Conservation (phyloP, 1,284 basidiomycete species). For the Cerioporus squamosus region DNA sequence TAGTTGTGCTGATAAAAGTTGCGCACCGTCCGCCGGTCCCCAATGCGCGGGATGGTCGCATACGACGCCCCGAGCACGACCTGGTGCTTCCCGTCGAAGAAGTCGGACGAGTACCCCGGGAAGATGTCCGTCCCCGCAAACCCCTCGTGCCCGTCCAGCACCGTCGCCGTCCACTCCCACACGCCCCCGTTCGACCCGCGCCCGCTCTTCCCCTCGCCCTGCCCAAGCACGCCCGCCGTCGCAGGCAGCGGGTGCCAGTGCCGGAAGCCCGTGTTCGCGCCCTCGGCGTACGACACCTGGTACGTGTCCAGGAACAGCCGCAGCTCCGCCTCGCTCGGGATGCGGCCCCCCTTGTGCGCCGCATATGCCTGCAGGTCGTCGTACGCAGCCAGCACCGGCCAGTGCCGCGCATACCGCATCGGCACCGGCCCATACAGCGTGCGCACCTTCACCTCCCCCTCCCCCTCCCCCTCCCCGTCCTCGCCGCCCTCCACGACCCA, state of each 20-base stretch:
- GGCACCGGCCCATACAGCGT: slow-evolving; percentile 88
- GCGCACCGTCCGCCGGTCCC: slow-evolving; percentile 74
- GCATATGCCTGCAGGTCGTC: slow-evolving; percentile 84
- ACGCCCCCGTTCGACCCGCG: slow-evolving; percentile 95
- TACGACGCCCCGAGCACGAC: slow-evolving; percentile 94
- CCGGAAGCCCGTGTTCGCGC: slow-evolving; percentile 84
- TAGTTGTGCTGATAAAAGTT: slow-evolving; percentile 89
- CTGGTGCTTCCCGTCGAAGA: slow-evolving; percentile 86
- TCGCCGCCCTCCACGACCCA: slow-evolving; percentile 64
- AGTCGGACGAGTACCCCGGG: slow-evolving; percentile 79
- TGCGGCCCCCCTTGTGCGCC: slow-evolving; percentile 82
- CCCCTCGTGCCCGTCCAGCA: slow-evolving; percentile 74
- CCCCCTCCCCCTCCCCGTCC: too few relatives aligned
- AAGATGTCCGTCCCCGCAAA: slow-evolving; percentile 80
- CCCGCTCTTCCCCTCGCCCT: too few relatives aligned
- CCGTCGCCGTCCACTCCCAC: slow-evolving; percentile 98
- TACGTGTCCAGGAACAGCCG: slow-evolving; percentile 78
- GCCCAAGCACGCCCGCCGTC: too few relatives aligned
- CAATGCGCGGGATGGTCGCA: slow-evolving; percentile 82
- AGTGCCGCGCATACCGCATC: slow-evolving; percentile 77
- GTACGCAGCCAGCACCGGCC: slow-evolving; percentile 89
- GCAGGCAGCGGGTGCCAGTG: slow-evolving; percentile 96
- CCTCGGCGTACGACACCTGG: slow-evolving; percentile 70
- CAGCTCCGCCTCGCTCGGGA: slow-evolving; percentile 92
- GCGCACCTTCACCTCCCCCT: slow-evolving; percentile 70